Conservation (phyloP, 441 rosid genomes). For the Pelargonium exstipulatum region DNA sequence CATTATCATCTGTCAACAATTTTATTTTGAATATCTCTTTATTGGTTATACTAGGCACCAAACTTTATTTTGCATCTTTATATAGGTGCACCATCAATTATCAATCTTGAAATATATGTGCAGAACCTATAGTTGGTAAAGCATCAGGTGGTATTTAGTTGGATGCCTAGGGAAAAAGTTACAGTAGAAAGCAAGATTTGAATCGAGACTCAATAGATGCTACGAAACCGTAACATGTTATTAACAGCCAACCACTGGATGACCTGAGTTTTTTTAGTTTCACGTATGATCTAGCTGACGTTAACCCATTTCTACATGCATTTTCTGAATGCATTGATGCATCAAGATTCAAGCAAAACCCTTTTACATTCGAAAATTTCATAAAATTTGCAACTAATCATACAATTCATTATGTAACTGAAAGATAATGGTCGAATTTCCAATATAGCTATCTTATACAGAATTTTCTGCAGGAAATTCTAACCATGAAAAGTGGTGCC, state of each 20-base stretch:
- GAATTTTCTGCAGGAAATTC: slow-evolving; percentile 52
- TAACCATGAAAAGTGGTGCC: slow-evolving; percentile 71
- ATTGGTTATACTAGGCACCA: neutral
- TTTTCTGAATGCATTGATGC: neutral
- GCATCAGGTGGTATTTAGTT: neutral
- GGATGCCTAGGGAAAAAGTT: slow-evolving; percentile 2
- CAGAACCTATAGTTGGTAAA: neutral
- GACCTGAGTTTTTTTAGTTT: neutral
- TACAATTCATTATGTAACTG: neutral
- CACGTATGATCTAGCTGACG: neutral
- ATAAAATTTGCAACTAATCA: neutral
- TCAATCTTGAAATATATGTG: neutral
- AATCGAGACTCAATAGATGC: neutral
- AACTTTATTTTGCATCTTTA: neutral
- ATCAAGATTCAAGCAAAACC: neutral
- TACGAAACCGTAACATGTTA: neutral
- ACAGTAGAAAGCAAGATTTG: neutral
- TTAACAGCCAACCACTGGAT: neutral
- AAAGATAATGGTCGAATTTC: neutral
- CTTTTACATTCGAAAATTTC: neutral
- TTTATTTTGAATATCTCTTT: neutral
- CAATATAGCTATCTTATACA: slow-evolving; percentile 14
- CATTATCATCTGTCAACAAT: neutral
- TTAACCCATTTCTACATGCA: neutral
- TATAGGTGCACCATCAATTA: too few species aligned